These are phyloP conservation scores for Collybia sp. DNA, from an alignment of 768 basidiomycete genomes.

Conservation along the genomic window DNA sequence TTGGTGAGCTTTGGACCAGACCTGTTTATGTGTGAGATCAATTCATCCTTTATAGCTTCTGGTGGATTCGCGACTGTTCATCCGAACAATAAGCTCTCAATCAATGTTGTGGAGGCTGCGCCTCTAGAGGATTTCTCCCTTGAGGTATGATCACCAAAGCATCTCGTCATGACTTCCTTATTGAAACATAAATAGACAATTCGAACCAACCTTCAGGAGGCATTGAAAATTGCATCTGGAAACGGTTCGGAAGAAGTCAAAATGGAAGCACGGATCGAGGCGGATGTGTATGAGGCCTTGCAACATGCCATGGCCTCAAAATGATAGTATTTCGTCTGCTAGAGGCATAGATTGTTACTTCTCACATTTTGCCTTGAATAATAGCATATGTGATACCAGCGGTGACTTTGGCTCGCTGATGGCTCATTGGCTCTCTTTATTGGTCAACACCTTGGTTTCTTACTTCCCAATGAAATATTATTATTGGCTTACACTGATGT, in stretches of 20 bases:
- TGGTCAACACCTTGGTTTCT: too few relatives aligned
- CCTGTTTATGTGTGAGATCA: conserved; percentile 1
- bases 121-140: conserved; percentile 85
- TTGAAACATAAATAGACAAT: conserved; percentile 58
- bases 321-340: conserved; percentile 18
- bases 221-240: conserved; percentile 73
- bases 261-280: conserved; percentile 89
- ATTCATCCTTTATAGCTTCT: conserved; percentile 54
- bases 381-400: too few relatives aligned
- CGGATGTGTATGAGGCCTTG: conserved; percentile 93
- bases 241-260: conserved; percentile 92
- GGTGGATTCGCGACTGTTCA: conserved; percentile 98
- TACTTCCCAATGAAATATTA: too few relatives aligned
- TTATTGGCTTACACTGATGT: too few relatives aligned
- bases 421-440: too few relatives aligned
- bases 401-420: too few relatives aligned
- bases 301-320: conserved; percentile 66
- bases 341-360: too few relatives aligned
- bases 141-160: conserved; percentile 58
- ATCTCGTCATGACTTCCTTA: not conserved
- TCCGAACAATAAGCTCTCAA: conserved; percentile 93
- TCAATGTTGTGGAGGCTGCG: conserved; percentile 96
- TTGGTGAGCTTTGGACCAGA: conserved; percentile 54
- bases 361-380: too few relatives aligned
- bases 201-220: conserved; percentile 85